These are phyloP conservation scores for Lactifluus hygrophoroides DNA, from an alignment of 768 basidiomycete genomes.

Conservation along the genomic window DNA sequence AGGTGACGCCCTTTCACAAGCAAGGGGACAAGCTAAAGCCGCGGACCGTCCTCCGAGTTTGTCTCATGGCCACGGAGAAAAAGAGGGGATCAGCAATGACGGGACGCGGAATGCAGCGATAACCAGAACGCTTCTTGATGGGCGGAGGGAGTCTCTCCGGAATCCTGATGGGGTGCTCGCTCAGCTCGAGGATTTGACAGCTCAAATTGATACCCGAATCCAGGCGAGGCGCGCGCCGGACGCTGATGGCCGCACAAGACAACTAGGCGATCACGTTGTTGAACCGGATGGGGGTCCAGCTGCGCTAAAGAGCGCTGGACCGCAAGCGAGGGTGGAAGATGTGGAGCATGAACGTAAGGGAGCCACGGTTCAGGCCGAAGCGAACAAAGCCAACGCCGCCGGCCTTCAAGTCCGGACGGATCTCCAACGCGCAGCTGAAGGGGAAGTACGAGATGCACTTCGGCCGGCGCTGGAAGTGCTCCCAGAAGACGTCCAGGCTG, in stretches of 20 bases:
- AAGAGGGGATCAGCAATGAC: neutral
- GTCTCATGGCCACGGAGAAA: slow-evolving; percentile 45
- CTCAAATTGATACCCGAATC: too few relatives aligned
- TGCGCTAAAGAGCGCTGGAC: slow-evolving; percentile 75
- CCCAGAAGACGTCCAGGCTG: slow-evolving; percentile 60
- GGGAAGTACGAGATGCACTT: slow-evolving; percentile 60
- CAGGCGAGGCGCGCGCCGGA: neutral
- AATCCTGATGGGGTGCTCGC: neutral
- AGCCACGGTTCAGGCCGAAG: slow-evolving; percentile 26
- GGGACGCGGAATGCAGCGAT: neutral
- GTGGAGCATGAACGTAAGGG: slow-evolving; percentile 46
- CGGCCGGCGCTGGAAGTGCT: slow-evolving; percentile 59
- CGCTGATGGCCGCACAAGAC: slow-evolving; percentile 28
- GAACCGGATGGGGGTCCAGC: slow-evolving; percentile 90
- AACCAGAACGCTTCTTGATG: neutral
- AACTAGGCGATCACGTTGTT: slow-evolving; percentile 75
- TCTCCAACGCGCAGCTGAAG: slow-evolving; percentile 36
- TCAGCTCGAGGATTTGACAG: too few relatives aligned
- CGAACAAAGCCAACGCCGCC: neutral
- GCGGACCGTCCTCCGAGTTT: slow-evolving; percentile 56
- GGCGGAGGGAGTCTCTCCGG: neutral
- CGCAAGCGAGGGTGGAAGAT: slow-evolving; percentile 47
- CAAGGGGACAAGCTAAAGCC: slow-evolving; percentile 50
- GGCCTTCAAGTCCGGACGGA: neutral
- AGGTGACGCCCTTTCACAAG: slow-evolving; percentile 50